Base-by-base conservation (phyloP, 2,329 filamentous ascomycete species). In the Colletotrichum neosansevieriae region DNA sequence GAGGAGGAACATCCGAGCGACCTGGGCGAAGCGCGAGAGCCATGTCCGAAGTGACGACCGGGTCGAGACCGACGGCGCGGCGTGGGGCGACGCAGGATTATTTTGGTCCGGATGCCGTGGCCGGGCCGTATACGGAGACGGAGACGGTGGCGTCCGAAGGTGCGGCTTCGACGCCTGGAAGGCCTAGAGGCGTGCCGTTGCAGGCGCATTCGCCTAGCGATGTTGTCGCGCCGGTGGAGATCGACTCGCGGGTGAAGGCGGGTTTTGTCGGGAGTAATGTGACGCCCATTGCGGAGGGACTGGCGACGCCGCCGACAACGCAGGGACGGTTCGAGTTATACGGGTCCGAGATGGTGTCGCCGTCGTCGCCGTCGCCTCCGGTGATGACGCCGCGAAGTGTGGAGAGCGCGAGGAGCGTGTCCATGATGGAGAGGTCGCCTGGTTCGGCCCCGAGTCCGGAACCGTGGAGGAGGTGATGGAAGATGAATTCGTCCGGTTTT, bases 191-290 rank as follows among this genome's bases (percentile, higher is more conserved):
- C 0, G 83, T 85, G 21, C 81, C 83, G 3, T 60, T 79, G 21
- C 74, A 75, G 50, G 85, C 86, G 7, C 77, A 85, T 12, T 78
- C 76, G 13, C 85, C 86, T 4, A 80, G 78, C 10, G 85, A 88
- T 71, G 86, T 87, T 45, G 75, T 80, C 0, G 79, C 78, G 19
- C 82, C 86, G 4, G 85, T 89, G 3, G 87, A 89, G 78, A 85
- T 89, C 12, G 85, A 83, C 67, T 82, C 82, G 51, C 71, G 57
- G 54, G 63, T 58, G 21, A 40, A 51, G 34, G 32, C 36, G 7
- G 47, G 45, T 1, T 56, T 50, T 32, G 56, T n/a, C 36, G 38
- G 17, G 19, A 56, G 57, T 21, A n/a, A 58, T 11, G 40, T 57
- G 29, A 70, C 51, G 12, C 75, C 79, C 29, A 76, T 71, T 5